Evolutionary conservation across 1,284 basidiomycete genomes (phyloP).

Genomic region (Hypsizygus ulmarius): DNA sequence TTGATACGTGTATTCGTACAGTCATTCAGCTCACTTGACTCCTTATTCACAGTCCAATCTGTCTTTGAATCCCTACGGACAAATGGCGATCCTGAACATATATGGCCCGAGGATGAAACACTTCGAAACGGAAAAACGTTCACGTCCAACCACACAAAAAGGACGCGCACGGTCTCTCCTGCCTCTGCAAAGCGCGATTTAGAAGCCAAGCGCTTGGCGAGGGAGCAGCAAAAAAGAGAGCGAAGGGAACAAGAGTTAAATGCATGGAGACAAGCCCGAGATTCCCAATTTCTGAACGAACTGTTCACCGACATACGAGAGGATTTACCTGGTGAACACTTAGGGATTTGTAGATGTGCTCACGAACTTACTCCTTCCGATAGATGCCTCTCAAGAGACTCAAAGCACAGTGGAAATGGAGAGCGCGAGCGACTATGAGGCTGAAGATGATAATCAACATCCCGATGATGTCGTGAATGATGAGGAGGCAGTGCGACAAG

Average conservation of each 20-base stretch:
- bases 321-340: conserved; percentile 22
- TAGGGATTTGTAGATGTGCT: background rate
- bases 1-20: background rate
- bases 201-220: conserved; percentile 34
- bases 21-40: background rate
- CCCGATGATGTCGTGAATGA: conserved; percentile 21
- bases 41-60: conserved; percentile 30
- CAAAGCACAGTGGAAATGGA: conserved; percentile 13
- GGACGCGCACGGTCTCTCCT: conserved; percentile 48
- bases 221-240: conserved; percentile 39
- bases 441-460: conserved; percentile 9
- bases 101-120: conserved; percentile 26
- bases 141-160: conserved; percentile 38
- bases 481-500: conserved; percentile 38
- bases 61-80: conserved; percentile 31
- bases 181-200: conserved; percentile 36
- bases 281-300: conserved; percentile 39
- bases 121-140: conserved; percentile 31
- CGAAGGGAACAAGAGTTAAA: conserved; percentile 36
- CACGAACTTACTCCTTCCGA: background rate
- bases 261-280: conserved; percentile 36
- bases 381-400: conserved; percentile 15
- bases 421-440: conserved; percentile 12
- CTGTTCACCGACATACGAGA: conserved; percentile 35
- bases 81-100: conserved; percentile 29